A percentile compares a stretch with the other conserved stretches of the same genome.
phyloP scores from a whole-genome alignment of 371 early-diverging fungal species.

The Mucor piriformis region DNA sequence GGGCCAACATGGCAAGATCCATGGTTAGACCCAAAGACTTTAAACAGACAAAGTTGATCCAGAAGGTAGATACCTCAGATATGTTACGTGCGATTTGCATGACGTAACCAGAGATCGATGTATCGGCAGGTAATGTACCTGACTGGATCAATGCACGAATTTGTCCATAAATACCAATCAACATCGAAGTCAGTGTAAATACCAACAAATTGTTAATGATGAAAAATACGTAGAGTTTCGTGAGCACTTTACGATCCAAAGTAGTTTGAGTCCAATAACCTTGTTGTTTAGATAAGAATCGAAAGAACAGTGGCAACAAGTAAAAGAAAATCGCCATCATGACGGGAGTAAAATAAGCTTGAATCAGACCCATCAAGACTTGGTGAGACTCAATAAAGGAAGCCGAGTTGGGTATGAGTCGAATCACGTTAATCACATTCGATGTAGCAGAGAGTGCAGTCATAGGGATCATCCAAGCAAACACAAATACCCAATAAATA shows the following conservation, averaged over 20 bases:
- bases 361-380: slow-evolving; percentile 64
- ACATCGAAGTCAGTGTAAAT: slow-evolving; percentile 65
- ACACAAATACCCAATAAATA: slow-evolving; percentile 61
- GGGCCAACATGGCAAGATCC: slow-evolving; percentile 73
- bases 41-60: slow-evolving; percentile 75
- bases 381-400: slow-evolving; percentile 55
- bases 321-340: slow-evolving; percentile 72
- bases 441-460: slow-evolving; percentile 67
- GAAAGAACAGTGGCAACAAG: slow-evolving; percentile 69
- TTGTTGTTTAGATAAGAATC: slow-evolving; percentile 72
- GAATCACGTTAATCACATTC: slow-evolving; percentile 61
- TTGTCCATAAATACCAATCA: slow-evolving; percentile 60
- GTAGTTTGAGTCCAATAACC: slow-evolving; percentile 78
- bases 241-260: slow-evolving; percentile 73
- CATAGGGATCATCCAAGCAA: slow-evolving; percentile 75
- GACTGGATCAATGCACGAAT: slow-evolving; percentile 38
- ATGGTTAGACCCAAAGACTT: slow-evolving; percentile 58
- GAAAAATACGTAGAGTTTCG: slow-evolving; percentile 81
- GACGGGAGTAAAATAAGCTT: slow-evolving; percentile 73
- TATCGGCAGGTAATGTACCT: slow-evolving; percentile 41
- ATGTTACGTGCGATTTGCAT: slow-evolving; percentile 48
- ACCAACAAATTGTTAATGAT: slow-evolving; percentile 72
- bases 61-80: slow-evolving; percentile 58
- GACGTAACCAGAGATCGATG: slow-evolving; percentile 26
- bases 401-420: slow-evolving; percentile 52